Conservation (phyloP, 2,329 filamentous ascomycete species). For the Fusarium hainanense region DNA sequence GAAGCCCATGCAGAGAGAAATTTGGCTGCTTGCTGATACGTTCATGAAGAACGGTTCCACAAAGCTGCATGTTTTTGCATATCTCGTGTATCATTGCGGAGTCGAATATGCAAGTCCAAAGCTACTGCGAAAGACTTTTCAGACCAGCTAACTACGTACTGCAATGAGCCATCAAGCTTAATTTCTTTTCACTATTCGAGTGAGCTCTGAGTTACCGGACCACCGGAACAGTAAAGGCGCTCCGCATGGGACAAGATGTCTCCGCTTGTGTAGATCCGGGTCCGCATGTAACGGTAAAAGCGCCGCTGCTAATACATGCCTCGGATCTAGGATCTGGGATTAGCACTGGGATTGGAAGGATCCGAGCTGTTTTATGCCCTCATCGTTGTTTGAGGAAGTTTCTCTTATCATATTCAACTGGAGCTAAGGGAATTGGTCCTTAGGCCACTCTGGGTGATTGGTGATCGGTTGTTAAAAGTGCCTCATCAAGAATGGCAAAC, state of each 20-base stretch:
- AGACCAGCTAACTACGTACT: not conserved
- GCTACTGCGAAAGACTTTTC: constrained; percentile 36
- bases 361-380: constrained; percentile 1
- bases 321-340: not conserved
- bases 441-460: not conserved
- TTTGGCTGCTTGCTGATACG: not conserved
- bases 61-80: constrained; percentile 20
- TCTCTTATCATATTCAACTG: not conserved
- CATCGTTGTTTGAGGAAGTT: not conserved
- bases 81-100: constrained; percentile 17
- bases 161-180: not conserved
- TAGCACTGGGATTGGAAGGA: not conserved
- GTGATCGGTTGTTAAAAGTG: not conserved
- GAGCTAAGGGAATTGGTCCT: not conserved
- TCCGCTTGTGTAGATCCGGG: constrained; percentile 5
- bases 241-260: not conserved
- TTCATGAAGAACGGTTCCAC: constrained; percentile 28
- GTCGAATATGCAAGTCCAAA: constrained; percentile 25
- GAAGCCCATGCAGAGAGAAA: constrained; percentile 2
- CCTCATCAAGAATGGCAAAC: not conserved
- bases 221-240: constrained; percentile 10
- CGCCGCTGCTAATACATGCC: not conserved
- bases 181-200: not conserved
- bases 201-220: constrained; percentile 20
- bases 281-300: constrained; percentile 12